phyloP scores from a whole-genome alignment of 768 basidiomycete species.

The Gloeostereum incarnatum region DNA sequence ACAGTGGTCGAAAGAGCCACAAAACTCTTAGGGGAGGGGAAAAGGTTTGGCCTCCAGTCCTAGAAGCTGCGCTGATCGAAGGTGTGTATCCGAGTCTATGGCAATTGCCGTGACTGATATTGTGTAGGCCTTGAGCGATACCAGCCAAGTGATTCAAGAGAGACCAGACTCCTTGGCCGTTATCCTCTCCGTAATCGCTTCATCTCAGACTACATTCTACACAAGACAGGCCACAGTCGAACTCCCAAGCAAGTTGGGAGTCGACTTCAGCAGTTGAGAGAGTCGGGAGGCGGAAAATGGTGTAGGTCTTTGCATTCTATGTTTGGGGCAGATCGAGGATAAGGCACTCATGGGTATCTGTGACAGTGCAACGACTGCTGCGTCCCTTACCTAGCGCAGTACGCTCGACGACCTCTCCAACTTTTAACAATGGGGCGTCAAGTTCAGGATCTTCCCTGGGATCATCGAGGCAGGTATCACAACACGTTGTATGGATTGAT shows the following conservation, averaged over 20 bases:
- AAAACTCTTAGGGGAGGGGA: slow-evolving; percentile 66
- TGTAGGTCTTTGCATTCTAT: slow-evolving; percentile 32
- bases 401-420: slow-evolving; percentile 7
- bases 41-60: slow-evolving; percentile 72
- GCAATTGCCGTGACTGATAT: slow-evolving; percentile 7
- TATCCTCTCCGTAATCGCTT: slow-evolving; percentile 77
- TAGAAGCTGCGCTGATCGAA: slow-evolving; percentile 71
- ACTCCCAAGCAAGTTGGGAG: slow-evolving; percentile 77
- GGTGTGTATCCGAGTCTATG: slow-evolving; percentile 27
- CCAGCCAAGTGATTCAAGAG: slow-evolving; percentile 62
- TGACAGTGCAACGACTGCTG: slow-evolving; percentile 8
- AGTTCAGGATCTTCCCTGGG: slow-evolving; percentile 21
- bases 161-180: slow-evolving; percentile 63
- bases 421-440: slow-evolving; percentile 28
- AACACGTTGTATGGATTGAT: slow-evolving; percentile 36
- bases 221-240: slow-evolving; percentile 58
- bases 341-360: slow-evolving; percentile 2
- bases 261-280: slow-evolving; percentile 69
- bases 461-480: slow-evolving; percentile 1
- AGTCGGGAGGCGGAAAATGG: slow-evolving; percentile 63
- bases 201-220: slow-evolving; percentile 69
- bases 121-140: slow-evolving; percentile 58
- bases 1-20: slow-evolving; percentile 66
- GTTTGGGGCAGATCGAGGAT: background rate
- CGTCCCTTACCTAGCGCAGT: slow-evolving; percentile 2